Conservation (phyloP, 352 stramenopile species). For the Pythium pectinolyticum region DNA sequence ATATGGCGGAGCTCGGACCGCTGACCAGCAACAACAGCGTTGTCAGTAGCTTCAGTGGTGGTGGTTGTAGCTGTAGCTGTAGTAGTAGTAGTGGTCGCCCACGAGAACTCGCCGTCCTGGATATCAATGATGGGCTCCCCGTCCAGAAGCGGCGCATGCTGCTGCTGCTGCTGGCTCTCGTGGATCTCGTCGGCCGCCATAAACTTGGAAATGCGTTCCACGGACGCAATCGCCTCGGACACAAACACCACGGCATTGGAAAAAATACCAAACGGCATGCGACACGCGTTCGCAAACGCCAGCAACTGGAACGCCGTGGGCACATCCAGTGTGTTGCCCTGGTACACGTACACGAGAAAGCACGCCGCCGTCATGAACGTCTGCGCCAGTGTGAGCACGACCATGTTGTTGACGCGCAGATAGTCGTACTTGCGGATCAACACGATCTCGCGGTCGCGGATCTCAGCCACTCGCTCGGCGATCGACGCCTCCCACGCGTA, state of each 20-base stretch:
- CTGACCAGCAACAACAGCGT: neutral
- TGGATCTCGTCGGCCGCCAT: slow-evolving; percentile 29
- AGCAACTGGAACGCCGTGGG: slow-evolving; percentile 92
- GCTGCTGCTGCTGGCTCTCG: slow-evolving; percentile 8
- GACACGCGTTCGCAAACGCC: slow-evolving; percentile 75
- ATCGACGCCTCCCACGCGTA: slow-evolving; percentile 56
- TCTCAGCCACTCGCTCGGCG: slow-evolving; percentile 20
- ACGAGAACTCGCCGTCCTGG: slow-evolving; percentile 36
- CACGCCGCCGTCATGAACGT: slow-evolving; percentile 90
- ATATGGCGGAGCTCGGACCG: slow-evolving; percentile 22
- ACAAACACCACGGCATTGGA: slow-evolving; percentile 51
- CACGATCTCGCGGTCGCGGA: slow-evolving; percentile 30
- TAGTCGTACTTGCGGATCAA: slow-evolving; percentile 20
- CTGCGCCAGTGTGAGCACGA: slow-evolving; percentile 51
- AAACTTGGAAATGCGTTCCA: slow-evolving; percentile 40
- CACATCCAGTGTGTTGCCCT: slow-evolving; percentile 88
- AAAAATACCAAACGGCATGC: slow-evolving; percentile 57
- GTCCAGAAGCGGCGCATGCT: neutral
- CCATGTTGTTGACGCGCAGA: slow-evolving; percentile 28
- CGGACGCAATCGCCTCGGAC: slow-evolving; percentile 46
- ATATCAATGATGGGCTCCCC: slow-evolving; percentile 13
- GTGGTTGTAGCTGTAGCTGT: neutral
- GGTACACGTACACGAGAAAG: slow-evolving; percentile 72
- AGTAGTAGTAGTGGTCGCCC: slow-evolving; percentile 9
- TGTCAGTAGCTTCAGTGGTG: too few species aligned